Base-by-base conservation (phyloP, 2,329 filamentous ascomycete species). In the Alternaria alternata region DNA sequence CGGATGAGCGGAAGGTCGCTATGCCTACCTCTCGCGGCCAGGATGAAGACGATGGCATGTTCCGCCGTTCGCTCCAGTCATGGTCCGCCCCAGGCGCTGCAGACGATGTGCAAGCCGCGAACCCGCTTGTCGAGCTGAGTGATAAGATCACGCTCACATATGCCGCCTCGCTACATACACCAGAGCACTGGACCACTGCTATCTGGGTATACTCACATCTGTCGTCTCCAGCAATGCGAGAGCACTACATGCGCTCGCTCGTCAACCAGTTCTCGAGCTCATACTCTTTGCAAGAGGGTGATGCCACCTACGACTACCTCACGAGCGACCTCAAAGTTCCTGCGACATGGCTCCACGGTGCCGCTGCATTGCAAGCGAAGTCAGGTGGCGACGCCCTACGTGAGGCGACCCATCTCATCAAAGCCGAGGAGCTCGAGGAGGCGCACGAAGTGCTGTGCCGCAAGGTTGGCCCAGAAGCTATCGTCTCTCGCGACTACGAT, bases 401-500 rank as follows among this genome's bases (percentile, higher is more conserved):
- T 5, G 84, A 90, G 11, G 85, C 84, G 46, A 83, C 84, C 5
- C 95, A 89, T 71, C 88, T 99, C 12, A 85, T 98, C 60, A 88
- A 88, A 49, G 94, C 93, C 2, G 86, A 87, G 39, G 88, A 91
- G 42, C 91, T 89, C 78, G 84, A 88, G 30, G 92, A 95, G 75
- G 95, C 95, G 0, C 95, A 98, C 79, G 86, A 88, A 28, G 92
- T 94, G 1, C 89, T 99, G 54, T 87, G 91, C 61, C 87, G 88
- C 64, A 86, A 90, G 65, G 93, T 98, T 30, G 95, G 92, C 0
- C 95, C 95, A 0, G 84, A 86, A 28, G 88, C 92, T 11, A 86
- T 99, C 64, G 91, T 99, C 62, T 91, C 92, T 73, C 89, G 90
- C 43, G 90, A 97, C 75, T 94, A 92, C 71, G 84, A 86, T 20